Conservation (phyloP, 1,284 basidiomycete genomes). For the Puccinia polysora region DNA sequence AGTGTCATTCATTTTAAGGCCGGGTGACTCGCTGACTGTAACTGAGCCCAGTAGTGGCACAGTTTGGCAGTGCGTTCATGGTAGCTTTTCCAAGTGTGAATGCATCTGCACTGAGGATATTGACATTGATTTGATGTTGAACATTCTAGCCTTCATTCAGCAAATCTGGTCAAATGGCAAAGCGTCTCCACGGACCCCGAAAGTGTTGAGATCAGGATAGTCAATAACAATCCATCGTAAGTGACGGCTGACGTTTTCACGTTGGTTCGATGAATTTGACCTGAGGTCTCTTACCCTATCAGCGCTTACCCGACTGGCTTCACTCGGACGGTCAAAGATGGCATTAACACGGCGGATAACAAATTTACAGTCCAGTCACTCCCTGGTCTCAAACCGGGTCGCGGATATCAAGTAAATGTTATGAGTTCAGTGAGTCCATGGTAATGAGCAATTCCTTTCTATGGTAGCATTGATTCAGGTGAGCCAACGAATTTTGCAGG, state of each 20-base stretch:
- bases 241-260: background rate
- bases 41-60: conserved; percentile 24
- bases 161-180: conserved; percentile 27
- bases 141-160: conserved; percentile 11
- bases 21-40: conserved; percentile 9
- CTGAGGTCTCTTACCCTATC: background rate
- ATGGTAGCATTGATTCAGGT: background rate
- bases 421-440: conserved; percentile 33
- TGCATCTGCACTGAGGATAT: no score
- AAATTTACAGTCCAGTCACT: conserved; percentile 30
- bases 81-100: background rate
- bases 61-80: conserved; percentile 31
- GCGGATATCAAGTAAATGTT: conserved; percentile 36
- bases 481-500: no score
- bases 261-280: background rate
- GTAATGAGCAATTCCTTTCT: background rate
- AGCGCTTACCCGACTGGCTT: conserved; percentile 33
- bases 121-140: background rate
- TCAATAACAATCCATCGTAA: conserved; percentile 40
- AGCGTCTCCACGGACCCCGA: conserved; percentile 33
- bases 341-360: conserved; percentile 37
- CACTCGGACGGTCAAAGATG: conserved; percentile 34
- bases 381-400: conserved; percentile 24
- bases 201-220: conserved; percentile 30
- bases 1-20: conserved; percentile 8